A percentile compares a stretch with the other conserved stretches of the same genome.
Evolutionary conservation across 192 early-diverging fungal species (phyloP).

Genomic region (Coemansia sp.): DNA sequence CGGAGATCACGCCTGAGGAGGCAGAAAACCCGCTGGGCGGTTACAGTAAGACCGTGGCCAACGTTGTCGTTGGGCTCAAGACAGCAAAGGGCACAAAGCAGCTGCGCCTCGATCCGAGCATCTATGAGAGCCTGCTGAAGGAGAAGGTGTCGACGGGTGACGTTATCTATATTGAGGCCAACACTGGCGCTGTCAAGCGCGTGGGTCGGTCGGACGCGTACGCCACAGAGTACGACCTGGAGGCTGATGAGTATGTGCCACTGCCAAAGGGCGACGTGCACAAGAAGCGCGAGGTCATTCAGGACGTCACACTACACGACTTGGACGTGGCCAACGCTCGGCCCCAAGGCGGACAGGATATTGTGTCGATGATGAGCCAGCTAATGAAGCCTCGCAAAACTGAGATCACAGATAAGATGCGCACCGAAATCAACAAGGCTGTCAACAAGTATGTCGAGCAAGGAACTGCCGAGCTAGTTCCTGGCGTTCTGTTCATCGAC

Average conservation of each 20-base stretch:
- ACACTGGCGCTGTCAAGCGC: slow-evolving; percentile 97
- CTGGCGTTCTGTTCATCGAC: slow-evolving; percentile 98
- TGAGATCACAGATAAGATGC: slow-evolving; percentile 97
- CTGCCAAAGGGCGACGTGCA: slow-evolving; percentile 98
- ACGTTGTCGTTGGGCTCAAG: slow-evolving; percentile 95
- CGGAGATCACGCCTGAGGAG: slow-evolving; percentile 95
- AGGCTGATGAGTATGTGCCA: slow-evolving; percentile 97
- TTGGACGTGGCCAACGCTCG: slow-evolving; percentile 95
- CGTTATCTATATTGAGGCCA: slow-evolving; percentile 98
- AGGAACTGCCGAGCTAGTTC: slow-evolving; percentile 94
- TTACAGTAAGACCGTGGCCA: slow-evolving; percentile 94
- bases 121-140: slow-evolving; percentile 96
- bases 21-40: slow-evolving; percentile 98
- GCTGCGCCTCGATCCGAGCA: slow-evolving; percentile 94
- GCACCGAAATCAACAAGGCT: slow-evolving; percentile 98
- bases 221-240: slow-evolving; percentile 98
- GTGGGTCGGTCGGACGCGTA: slow-evolving; percentile 97
- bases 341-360: slow-evolving; percentile 97
- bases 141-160: slow-evolving; percentile 96
- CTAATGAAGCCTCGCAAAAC: slow-evolving; percentile 99
- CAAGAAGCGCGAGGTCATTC: slow-evolving; percentile 98
- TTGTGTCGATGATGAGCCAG: slow-evolving; percentile 98
- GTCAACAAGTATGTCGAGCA: slow-evolving; percentile 99
- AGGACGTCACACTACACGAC: slow-evolving; percentile 97
- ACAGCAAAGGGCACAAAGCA: slow-evolving; percentile 99